phyloP scores from a whole-genome alignment of 495 filamentous ascomycete species.

The Thermochaetoides thermophila region DNA sequence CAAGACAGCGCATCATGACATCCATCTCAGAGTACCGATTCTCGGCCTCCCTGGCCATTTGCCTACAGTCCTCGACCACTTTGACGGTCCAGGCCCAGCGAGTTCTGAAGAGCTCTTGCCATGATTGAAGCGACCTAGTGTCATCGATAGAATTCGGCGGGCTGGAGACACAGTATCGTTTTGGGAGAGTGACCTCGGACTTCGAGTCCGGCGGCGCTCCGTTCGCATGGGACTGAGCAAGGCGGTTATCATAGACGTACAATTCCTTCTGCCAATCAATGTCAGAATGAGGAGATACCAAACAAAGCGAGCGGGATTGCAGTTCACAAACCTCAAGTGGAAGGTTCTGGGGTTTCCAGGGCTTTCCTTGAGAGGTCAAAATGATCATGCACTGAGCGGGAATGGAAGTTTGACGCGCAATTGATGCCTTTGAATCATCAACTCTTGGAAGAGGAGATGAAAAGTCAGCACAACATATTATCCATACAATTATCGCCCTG shows the following conservation, averaged over 20 bases:
- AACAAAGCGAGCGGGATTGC: neutral
- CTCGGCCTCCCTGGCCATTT: constrained; percentile 36
- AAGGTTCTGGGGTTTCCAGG: constrained; percentile 60
- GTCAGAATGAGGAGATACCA: constrained; percentile 3
- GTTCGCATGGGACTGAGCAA: constrained; percentile 35
- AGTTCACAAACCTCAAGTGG: constrained; percentile 51
- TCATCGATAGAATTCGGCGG: constrained; percentile 62
- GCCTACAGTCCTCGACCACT: constrained; percentile 46
- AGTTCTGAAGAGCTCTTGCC: constrained; percentile 64
- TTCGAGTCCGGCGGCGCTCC: constrained; percentile 23
- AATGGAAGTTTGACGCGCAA: constrained; percentile 51
- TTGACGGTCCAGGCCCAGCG: constrained; percentile 60
- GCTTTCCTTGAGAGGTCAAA: constrained; percentile 68
- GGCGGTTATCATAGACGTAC: constrained; percentile 69
- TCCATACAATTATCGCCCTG: neutral
- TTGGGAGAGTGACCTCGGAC: constrained; percentile 41
- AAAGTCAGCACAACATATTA: neutral
- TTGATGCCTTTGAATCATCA: constrained; percentile 58
- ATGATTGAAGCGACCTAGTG: constrained; percentile 59
- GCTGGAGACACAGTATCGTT: constrained; percentile 38
- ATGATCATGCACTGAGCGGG: constrained; percentile 58
- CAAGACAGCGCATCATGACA: constrained; percentile 55
- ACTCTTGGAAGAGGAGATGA: constrained; percentile 16
- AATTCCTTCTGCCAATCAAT: constrained; percentile 53
- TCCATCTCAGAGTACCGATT: constrained; percentile 47